Evolutionary conservation across 192 early-diverging fungal genomes (phyloP).

Genomic region (Mortierella hygrophila): DNA sequence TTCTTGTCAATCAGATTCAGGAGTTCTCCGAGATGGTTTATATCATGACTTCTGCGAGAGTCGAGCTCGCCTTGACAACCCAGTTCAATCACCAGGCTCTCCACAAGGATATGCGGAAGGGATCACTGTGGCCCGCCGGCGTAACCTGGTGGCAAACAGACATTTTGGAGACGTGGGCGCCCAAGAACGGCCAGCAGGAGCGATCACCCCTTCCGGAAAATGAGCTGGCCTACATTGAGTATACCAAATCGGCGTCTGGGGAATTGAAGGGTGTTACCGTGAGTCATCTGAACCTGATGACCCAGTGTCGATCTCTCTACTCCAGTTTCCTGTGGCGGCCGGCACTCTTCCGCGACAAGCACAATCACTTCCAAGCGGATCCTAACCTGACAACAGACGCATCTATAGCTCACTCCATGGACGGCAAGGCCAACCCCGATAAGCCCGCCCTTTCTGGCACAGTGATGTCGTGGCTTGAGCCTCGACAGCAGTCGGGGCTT

Average conservation of each 20-base stretch:
- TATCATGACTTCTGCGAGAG: slow-evolving; percentile 74
- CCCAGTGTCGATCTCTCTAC: slow-evolving; percentile 64
- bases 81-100: slow-evolving; percentile 77
- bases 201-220: slow-evolving; percentile 53
- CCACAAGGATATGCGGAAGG: slow-evolving; percentile 72
- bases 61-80: slow-evolving; percentile 78
- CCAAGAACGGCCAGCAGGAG: slow-evolving; percentile 60
- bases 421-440: slow-evolving; percentile 7
- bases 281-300: slow-evolving; percentile 77
- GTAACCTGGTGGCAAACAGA: slow-evolving; percentile 86
- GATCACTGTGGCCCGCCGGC: slow-evolving; percentile 68
- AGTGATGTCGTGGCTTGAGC: slow-evolving; percentile 75
- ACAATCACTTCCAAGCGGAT: slow-evolving; percentile 32
- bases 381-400: slow-evolving; percentile 21
- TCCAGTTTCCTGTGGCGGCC: slow-evolving; percentile 34
- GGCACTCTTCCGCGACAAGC: slow-evolving; percentile 36
- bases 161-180: slow-evolving; percentile 72
- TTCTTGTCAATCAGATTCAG: slow-evolving; percentile 82
- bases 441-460: slow-evolving; percentile 54
- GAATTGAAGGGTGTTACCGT: slow-evolving; percentile 84
- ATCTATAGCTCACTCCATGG: slow-evolving; percentile 4
- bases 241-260: slow-evolving; percentile 80
- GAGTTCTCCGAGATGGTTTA: slow-evolving; percentile 81
- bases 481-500: slow-evolving; percentile 82
- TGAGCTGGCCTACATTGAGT: slow-evolving; percentile 87